phyloP scores from a whole-genome alignment of 2,329 filamentous ascomycete genomes.

The Cordyceps tenuipes region DNA sequence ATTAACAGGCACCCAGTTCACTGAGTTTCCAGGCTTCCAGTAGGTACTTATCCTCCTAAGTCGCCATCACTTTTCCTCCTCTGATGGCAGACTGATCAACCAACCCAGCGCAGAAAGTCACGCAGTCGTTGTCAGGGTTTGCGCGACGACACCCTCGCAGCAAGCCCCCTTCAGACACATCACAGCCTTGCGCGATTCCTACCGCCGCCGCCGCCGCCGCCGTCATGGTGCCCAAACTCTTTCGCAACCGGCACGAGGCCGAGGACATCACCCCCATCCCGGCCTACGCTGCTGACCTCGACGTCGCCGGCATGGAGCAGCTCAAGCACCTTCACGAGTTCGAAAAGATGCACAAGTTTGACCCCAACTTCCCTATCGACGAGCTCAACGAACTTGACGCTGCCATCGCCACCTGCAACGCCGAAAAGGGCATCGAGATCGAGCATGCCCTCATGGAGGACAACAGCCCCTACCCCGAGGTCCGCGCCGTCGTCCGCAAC shows the following conservation, averaged over 20 bases:
- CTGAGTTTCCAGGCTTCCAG: too few species aligned
- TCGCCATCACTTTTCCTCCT: too few species aligned
- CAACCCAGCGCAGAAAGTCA: too few species aligned
- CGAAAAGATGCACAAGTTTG: conserved; percentile 53
- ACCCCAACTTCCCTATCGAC: conserved; percentile 57
- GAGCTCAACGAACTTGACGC: conserved; percentile 53
- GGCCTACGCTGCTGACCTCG: conserved; percentile 30
- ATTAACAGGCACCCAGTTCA: too few species aligned
- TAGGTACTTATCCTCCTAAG: too few species aligned
- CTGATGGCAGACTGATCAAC: too few species aligned
- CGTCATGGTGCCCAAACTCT: conserved; percentile 25
- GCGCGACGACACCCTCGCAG: too few species aligned
- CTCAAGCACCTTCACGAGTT: conserved; percentile 45
- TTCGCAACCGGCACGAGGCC: conserved; percentile 38
- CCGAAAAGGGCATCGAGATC: conserved; percentile 47
- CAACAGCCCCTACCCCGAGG: conserved; percentile 60
- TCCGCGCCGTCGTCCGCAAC: conserved; percentile 57
- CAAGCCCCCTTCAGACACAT: neutral
- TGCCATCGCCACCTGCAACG: conserved; percentile 45
- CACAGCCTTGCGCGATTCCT: neutral
- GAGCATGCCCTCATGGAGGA: conserved; percentile 53
- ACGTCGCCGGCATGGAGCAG: conserved; percentile 32
- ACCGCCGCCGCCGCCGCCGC: neutral
- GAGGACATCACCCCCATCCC: conserved; percentile 37
- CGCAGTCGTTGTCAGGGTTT: too few species aligned